Percentiles rank a stretch among this genome's conserved stretches.
phyloP scores from a whole-genome alignment of 306 rosid species.

The Heteromeles arbutifolia region DNA sequence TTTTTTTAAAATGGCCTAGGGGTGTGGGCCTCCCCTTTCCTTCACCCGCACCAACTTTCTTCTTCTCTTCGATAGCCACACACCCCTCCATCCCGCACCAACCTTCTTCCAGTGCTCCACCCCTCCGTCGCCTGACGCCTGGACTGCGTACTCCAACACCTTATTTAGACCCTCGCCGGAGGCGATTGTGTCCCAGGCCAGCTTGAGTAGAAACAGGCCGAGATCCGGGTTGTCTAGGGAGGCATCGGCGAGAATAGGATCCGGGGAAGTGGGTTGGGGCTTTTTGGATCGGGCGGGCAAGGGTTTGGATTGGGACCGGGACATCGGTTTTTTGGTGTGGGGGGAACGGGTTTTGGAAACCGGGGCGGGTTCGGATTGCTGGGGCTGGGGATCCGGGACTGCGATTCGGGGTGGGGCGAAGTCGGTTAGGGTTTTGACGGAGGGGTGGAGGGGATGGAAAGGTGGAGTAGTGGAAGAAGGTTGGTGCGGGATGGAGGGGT shows the following conservation, averaged over 20 bases:
- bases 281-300: conserved; percentile 52
- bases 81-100: no score
- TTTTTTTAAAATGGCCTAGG: no score
- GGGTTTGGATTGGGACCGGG: conserved; percentile 68
- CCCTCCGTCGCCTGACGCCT: no score
- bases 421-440: conserved; percentile 68
- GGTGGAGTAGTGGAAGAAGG: no score
- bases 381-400: conserved; percentile 38
- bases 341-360: conserved; percentile 55
- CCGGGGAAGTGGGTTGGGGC: conserved; percentile 52
- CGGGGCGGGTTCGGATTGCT: conserved; percentile 37
- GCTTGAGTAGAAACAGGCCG: conserved; percentile 82
- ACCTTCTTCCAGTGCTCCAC: no score
- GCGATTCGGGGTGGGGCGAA: conserved; percentile 53
- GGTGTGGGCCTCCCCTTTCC: no score
- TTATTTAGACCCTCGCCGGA: conserved; percentile 83
- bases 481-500: no score
- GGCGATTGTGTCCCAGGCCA: conserved; percentile 84
- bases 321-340: conserved; percentile 51
- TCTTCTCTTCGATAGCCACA: no score
- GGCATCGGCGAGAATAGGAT: conserved; percentile 45
- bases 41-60: no score
- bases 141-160: conserved; percentile 74
- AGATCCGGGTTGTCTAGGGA: conserved; percentile 96
- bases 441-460: no score